phyloP scores from a whole-genome alignment of 1,139 yeast genomes.

The Zygosaccharomyces pseudobailii region DNA sequence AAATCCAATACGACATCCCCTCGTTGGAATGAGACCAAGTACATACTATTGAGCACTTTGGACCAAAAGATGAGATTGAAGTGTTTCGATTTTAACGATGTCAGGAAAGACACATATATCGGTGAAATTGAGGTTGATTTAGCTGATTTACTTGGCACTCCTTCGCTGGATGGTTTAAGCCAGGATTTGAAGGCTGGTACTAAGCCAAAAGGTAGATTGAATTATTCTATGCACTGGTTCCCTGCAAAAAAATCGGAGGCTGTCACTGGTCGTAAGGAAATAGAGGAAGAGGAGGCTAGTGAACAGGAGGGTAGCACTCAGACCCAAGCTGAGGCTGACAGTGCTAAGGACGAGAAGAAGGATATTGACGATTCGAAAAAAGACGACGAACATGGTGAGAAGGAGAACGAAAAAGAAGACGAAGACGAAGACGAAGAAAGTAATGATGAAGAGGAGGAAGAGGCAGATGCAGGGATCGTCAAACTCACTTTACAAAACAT shows the following conservation, averaged over 20 bases:
- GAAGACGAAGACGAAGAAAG: slow-evolving; percentile 16
- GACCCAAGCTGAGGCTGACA: slow-evolving; percentile 1
- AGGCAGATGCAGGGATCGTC: slow-evolving; percentile 65
- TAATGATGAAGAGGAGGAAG: slow-evolving; percentile 36
- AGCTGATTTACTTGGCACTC: slow-evolving; percentile 54
- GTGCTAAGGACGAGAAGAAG: no score
- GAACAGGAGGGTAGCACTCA: slow-evolving; percentile 1
- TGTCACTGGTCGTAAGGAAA: slow-evolving; percentile 1
- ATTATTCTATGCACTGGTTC: slow-evolving; percentile 60
- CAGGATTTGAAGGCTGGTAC: slow-evolving; percentile 45
- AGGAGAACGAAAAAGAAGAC: slow-evolving; percentile 6
- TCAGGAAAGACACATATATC: slow-evolving; percentile 50
- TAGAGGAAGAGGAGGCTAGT: slow-evolving; percentile 1
- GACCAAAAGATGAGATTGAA: slow-evolving; percentile 54
- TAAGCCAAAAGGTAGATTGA: slow-evolving; percentile 53
- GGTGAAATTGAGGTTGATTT: slow-evolving; percentile 57
- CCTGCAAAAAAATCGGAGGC: slow-evolving; percentile 45
- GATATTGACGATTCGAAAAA: background rate
- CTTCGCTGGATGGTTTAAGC: slow-evolving; percentile 27
- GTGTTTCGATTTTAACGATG: slow-evolving; percentile 50
- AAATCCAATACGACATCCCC: slow-evolving; percentile 55
- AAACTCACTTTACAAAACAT: slow-evolving; percentile 71
- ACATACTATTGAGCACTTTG: slow-evolving; percentile 53
- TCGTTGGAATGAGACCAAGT: slow-evolving; percentile 60
- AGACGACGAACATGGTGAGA: slow-evolving; percentile 1